Percentiles rank a stretch among this genome's conserved stretches.
These are phyloP conservation scores for Sedum album DNA, from an alignment of 164 flowering plant genomes.

Conservation along the genomic window DNA sequence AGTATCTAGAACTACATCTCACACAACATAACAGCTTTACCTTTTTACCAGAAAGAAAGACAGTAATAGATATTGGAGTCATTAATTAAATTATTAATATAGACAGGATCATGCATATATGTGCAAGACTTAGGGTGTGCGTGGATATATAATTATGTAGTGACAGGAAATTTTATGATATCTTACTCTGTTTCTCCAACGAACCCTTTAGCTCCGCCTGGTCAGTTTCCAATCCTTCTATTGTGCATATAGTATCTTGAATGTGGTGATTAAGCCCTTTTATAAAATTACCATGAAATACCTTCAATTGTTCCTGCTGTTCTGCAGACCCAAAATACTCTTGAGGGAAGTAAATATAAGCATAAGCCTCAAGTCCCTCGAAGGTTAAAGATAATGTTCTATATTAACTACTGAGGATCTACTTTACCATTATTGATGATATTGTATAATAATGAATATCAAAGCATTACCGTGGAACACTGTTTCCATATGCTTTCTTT, in stretches of 20 bases:
- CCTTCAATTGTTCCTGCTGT: slow-evolving; percentile 48
- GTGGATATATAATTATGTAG: no score
- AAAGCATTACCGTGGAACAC: slow-evolving; percentile 53
- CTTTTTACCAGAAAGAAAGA: no score
- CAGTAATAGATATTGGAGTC: no score
- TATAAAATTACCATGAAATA: slow-evolving; percentile 51
- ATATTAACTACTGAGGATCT: neutral
- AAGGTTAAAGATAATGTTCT: neutral
- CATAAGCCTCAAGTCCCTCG: neutral
- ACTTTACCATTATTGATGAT: neutral
- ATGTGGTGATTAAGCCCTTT: slow-evolving; percentile 58
- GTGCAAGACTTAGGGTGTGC: no score
- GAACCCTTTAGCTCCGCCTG: slow-evolving; percentile 46
- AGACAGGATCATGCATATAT: no score
- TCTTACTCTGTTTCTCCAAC: slow-evolving; percentile 63
- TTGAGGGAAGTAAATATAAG: slow-evolving; percentile 3
- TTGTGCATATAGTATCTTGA: slow-evolving; percentile 38
- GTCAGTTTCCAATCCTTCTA: slow-evolving; percentile 57
- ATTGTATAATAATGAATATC: neutral
- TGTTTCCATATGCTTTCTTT: slow-evolving; percentile 60
- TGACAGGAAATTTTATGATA: neutral
- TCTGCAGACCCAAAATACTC: slow-evolving; percentile 32
- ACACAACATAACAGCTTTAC: no score
- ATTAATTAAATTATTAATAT: no score
- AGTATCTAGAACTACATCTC: neutral